Evolutionary conservation across 1,284 basidiomycete genomes (phyloP), one percentile per base, ranked within the genome.

Genomic region (Rhodotorula glutinis): DNA sequence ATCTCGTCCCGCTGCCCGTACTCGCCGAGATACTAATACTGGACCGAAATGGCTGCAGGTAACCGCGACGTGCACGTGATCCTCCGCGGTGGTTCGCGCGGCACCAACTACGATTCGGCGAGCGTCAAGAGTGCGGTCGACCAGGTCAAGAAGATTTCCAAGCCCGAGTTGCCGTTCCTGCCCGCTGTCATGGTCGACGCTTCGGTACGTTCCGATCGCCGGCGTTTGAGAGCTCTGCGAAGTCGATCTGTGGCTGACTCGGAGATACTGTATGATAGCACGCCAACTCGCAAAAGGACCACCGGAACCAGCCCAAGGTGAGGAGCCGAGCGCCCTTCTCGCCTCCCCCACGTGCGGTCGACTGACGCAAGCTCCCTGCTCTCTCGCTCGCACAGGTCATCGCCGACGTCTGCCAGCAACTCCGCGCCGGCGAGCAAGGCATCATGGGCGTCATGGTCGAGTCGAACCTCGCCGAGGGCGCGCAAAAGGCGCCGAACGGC

Each of bases 391-490:
- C 21, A 13, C 33, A 79, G 69, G 77, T 95, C 56, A 80, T 94
- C 60, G 85, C 85, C 60, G 81, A 85, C 75, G 85, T 97, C 73
- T 90, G 88, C 78, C 80, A 80, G 25, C 94, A 98, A 81, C 85
- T 98, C 64, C 82, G 79, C 16, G 84, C 84, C 13, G 93, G 92
- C 55, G 86, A 92, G 74, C 84, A 80, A 66, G 83, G 85, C 63
- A 91, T 98, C 79, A 93, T 90, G 2, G 94, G 95, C 69, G 91
- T 97, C 73, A 97, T 98, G 94, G 86, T 98, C 78, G 95, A 98
- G 82, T 90, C 87, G 49, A 90, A 97, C 79, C 87, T 98, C 79
- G 88, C 89, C 76, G 88, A 85, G 53, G 92, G 92, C 25, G 83
- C 88, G 71, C 92, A 96, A 81, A 90, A 91, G 74, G 87, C 91